phyloP scores from a whole-genome alignment of 2,329 filamentous ascomycete genomes.

The Pseudogymnoascus pannorum region DNA sequence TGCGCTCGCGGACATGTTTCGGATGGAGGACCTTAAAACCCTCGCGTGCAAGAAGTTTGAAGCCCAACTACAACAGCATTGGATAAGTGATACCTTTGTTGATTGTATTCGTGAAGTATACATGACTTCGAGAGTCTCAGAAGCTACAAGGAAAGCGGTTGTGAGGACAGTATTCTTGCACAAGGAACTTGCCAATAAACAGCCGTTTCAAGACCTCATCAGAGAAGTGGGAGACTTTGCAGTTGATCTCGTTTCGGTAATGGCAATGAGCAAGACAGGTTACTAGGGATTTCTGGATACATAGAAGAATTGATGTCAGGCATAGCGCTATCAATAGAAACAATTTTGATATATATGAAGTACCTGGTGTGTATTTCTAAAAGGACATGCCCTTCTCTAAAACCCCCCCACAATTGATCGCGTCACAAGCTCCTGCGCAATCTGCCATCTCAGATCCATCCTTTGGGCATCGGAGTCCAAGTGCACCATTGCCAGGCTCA shows the following conservation, averaged over 20 bases:
- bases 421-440: background rate
- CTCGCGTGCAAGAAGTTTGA: constrained; percentile 15
- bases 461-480: background rate
- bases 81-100: constrained; percentile 15
- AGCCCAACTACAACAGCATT: constrained; percentile 14
- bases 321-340: background rate
- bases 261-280: background rate
- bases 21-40: constrained; percentile 14
- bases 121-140: too few species aligned
- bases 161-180: constrained; percentile 5
- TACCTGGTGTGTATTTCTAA: background rate
- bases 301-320: background rate
- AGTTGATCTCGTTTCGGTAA: constrained; percentile 12
- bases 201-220: constrained; percentile 17
- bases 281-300: background rate
- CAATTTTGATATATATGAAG: background rate
- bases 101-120: too few species aligned
- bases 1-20: constrained; percentile 16
- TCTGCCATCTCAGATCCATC: background rate
- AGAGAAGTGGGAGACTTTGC: constrained; percentile 15
- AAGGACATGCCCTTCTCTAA: background rate
- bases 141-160: too few species aligned
- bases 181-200: constrained; percentile 12
- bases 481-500: background rate
- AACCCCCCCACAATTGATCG: background rate